phyloP scores from a whole-genome alignment of 2,329 filamentous ascomycete species.

The Knufia fluminis region DNA sequence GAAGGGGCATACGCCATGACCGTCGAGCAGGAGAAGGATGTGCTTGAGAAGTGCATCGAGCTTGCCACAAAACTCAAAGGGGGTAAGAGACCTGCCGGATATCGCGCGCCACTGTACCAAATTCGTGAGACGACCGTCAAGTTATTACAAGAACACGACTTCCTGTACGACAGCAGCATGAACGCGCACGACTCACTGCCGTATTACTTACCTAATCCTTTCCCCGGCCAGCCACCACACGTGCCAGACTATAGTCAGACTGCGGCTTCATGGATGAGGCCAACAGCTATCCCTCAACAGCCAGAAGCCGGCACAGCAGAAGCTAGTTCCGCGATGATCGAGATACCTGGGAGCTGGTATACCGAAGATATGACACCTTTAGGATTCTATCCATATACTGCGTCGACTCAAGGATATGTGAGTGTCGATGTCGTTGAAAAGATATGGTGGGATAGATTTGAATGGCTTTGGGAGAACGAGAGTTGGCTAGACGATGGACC shows the following conservation, averaged over 20 bases:
- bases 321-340: slow-evolving; percentile 28
- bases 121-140: slow-evolving; percentile 41
- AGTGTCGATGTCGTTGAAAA: slow-evolving; percentile 48
- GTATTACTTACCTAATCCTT: slow-evolving; percentile 37
- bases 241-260: slow-evolving; percentile 35
- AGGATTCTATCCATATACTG: slow-evolving; percentile 34
- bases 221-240: slow-evolving; percentile 26
- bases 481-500: slow-evolving; percentile 22
- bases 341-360: slow-evolving; percentile 39
- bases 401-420: slow-evolving; percentile 51
- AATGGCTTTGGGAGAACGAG: slow-evolving; percentile 44
- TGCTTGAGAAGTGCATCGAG: slow-evolving; percentile 40
- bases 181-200: slow-evolving; percentile 43
- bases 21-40: slow-evolving; percentile 41
- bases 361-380: slow-evolving; percentile 40
- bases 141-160: slow-evolving; percentile 40
- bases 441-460: slow-evolving; percentile 53
- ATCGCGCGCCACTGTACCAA: slow-evolving; percentile 45
- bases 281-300: slow-evolving; percentile 24
- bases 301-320: slow-evolving; percentile 19
- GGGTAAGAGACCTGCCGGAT: slow-evolving; percentile 40
- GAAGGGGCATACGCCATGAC: slow-evolving; percentile 32
- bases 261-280: slow-evolving; percentile 38
- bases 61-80: slow-evolving; percentile 34
- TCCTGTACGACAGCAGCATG: slow-evolving; percentile 44